Evolutionary conservation across 1,284 basidiomycete genomes (phyloP).

Genomic region (Xerocomus amazonicus): DNA sequence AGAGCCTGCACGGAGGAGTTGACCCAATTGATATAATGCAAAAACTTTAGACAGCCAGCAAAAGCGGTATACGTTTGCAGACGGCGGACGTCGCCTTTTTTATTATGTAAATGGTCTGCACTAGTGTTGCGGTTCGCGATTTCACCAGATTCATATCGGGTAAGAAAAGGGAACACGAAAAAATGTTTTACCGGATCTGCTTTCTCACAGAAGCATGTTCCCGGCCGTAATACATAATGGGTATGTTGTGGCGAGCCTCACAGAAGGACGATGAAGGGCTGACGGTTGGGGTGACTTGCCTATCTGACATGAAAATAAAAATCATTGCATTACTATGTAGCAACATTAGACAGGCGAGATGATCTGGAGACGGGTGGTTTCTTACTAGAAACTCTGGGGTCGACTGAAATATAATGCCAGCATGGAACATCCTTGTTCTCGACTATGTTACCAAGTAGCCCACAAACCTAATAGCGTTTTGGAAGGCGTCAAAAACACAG

Average conservation of each 20-base stretch:
- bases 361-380: neutral
- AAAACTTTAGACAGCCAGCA: neutral
- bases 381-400: slow-evolving; percentile 32
- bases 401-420: slow-evolving; percentile 64
- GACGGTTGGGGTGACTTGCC: slow-evolving; percentile 29
- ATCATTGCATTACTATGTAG: neutral
- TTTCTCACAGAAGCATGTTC: slow-evolving; percentile 61
- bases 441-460: slow-evolving; percentile 72
- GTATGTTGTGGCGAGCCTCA: slow-evolving; percentile 41
- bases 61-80: too few species aligned
- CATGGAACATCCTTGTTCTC: slow-evolving; percentile 82
- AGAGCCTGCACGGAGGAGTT: slow-evolving; percentile 56
- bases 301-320: slow-evolving; percentile 41
- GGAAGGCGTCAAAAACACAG: slow-evolving; percentile 11
- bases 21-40: slow-evolving; percentile 63
- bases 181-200: slow-evolving; percentile 52
- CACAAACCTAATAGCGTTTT: slow-evolving; percentile 47
- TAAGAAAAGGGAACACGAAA: neutral
- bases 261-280: neutral
- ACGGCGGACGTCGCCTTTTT: slow-evolving; percentile 33
- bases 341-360: neutral
- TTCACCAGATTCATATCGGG: neutral
- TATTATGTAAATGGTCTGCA: slow-evolving; percentile 24
- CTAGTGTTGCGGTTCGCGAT: slow-evolving; percentile 45
- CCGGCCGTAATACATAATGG: slow-evolving; percentile 80